Evolutionary conservation across 176 grass and related monocot genomes (phyloP), one percentile per base, ranked within the genome.

Genomic region (Triticum turgidum): DNA sequence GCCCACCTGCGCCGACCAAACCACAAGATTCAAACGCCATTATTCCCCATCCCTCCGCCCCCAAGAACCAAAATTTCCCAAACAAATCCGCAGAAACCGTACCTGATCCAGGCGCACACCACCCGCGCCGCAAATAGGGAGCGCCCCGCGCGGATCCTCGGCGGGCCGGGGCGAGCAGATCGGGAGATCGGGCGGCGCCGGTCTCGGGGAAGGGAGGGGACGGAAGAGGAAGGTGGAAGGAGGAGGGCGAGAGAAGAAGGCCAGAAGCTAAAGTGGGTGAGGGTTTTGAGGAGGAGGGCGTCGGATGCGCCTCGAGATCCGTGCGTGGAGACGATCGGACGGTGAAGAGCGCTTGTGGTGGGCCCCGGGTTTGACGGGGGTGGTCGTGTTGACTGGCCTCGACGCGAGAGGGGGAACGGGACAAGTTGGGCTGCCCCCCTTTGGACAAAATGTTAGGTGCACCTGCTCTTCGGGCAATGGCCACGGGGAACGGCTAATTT

Each of bases 201-300:
- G 82, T 85, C 62, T 76, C 77, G 77, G 51, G 44, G 41, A 52
- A 61, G 47, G 65, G 42, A 20, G n/a, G 37, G 6, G 37, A 56
- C 67, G 13, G 15, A 6, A 63, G 51, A 56, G 42, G 27, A 30
- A 9, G 59, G 37, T 54, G 30, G 30, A 51, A 41, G 11, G 44
- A 41, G 11, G 44, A n/a, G 34, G 11, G 39, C 39, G 39, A 27
- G 3, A 47, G 61, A 15, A 21, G 45, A 27, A 61, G 30, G 47
- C 14, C 33, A 11, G 37, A 6, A n/a, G 58, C 67, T 1, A 17
- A 62, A 85, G 82, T 30, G 86, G 86, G 90, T 18, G 82, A 91
- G 90, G 90, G 90, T 91, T 91, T 91, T 88, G 78, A 88, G 78
- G 82, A 69, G 63, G 21, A 9, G 63, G 2, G 35, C 77, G 86